Evolutionary conservation across 768 basidiomycete species (phyloP).

Genomic region (Trametes cubensis): DNA sequence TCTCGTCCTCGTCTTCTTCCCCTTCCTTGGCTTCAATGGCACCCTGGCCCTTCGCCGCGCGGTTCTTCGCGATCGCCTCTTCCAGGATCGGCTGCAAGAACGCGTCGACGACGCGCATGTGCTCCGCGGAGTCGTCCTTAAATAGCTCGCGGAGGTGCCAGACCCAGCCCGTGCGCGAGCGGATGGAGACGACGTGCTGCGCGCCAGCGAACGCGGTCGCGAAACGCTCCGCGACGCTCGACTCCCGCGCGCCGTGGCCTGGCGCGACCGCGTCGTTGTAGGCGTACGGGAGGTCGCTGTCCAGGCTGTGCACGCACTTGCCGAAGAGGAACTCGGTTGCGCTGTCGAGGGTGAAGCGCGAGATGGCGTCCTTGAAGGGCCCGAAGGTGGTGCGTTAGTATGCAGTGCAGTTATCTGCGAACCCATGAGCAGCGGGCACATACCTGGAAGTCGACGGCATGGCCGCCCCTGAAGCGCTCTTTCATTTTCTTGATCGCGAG

Average conservation of each 20-base stretch:
- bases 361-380: slow-evolving; percentile 43
- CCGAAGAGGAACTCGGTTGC: slow-evolving; percentile 60
- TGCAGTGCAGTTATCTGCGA: too few relatives aligned
- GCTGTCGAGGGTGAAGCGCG: slow-evolving; percentile 54
- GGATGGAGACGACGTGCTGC: slow-evolving; percentile 35
- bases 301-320: slow-evolving; percentile 43
- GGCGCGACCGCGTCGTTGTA: slow-evolving; percentile 6
- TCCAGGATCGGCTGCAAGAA: slow-evolving; percentile 46
- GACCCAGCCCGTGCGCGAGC: slow-evolving; percentile 33
- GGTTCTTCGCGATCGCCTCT: slow-evolving; percentile 29
- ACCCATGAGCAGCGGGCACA: too few relatives aligned
- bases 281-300: slow-evolving; percentile 18
- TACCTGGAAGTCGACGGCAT: slow-evolving; percentile 38
- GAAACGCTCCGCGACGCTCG: slow-evolving; percentile 21
- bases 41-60: slow-evolving; percentile 1
- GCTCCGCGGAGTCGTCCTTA: slow-evolving; percentile 34
- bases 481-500: slow-evolving; percentile 33
- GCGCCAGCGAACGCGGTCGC: slow-evolving; percentile 37
- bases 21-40: too few relatives aligned
- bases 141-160: slow-evolving; percentile 48
- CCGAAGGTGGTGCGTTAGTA: not conserved
- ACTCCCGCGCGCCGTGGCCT: not conserved
- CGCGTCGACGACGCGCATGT: slow-evolving; percentile 43
- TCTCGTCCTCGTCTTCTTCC: slow-evolving; percentile 34
- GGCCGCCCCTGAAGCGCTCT: slow-evolving; percentile 30